Evolutionary conservation across 2,329 filamentous ascomycete species (phyloP), one percentile per base, ranked within the genome.

Genomic region (Magnaporthiopsis incrustans): DNA sequence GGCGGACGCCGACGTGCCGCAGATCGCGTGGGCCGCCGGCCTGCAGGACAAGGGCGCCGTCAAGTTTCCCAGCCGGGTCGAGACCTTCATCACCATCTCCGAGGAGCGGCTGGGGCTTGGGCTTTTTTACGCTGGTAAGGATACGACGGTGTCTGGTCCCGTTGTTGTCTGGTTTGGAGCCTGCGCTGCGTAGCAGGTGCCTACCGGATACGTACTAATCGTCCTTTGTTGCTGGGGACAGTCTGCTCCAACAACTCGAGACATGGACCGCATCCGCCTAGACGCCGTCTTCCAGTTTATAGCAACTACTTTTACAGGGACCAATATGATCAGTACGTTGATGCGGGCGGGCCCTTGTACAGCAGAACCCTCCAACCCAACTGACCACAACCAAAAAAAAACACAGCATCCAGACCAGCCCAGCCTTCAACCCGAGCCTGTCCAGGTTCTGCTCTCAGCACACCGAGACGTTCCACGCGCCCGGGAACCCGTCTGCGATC

Each of bases 121-220:
- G 30, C 73, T 77, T 32, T 75, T 74, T 1, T 82, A 79, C 73
- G 75, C 75, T 3, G 75, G 81, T 82, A 65, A 72, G 80, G 14
- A 1, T 15, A 3, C 5, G 8, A 15, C 26, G 44, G 14, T 50
- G 15, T 35, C 33, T 35, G 11, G 7, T 50, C 5, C 44, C 18
- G 4, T 10, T 30, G 27, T 30, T 30, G 27, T 26, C 26, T 25
- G 8, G 3, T 38, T 26, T 10, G n/a, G n/a, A 27, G 56, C 12
- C n/a, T 27, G n/a, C 8, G 33, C 33, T 27, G n/a, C 14, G 7
- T 57, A 57, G 5, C 27, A 30, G 27, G 27, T 5, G 5, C 25
- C 53, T 35, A 35, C 33, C 33, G 11, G 33, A 11, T 22, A 44
- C 5, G 4, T 44, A 22, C 44, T 53, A 11, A 53, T n/a, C 4